Base-by-base conservation (phyloP, 805 yeast genomes). In the Starmerella riodocensis region DNA sequence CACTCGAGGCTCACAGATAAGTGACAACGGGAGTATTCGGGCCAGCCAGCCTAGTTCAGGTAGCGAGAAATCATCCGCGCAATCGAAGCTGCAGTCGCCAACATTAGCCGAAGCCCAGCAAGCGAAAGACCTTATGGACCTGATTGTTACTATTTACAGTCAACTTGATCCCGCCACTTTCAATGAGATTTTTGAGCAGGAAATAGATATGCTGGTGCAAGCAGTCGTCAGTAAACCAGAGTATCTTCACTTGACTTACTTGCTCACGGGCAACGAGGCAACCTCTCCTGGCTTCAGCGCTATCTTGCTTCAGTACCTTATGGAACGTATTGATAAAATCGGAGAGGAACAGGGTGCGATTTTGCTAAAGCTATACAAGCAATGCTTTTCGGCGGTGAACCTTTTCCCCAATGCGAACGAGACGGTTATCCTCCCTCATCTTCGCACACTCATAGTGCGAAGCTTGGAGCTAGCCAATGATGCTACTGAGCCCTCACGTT, bases 151-250 rank as follows among this genome's bases (percentile, higher is more conserved):
- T 1, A 82, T 91, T 51, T 91, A 84, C 59, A 82, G 85, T 49
- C 94, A 84, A 55, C 72, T 93, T 40, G 99, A 93, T 54, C 86
- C 94, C 17, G 85, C 97, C 1, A 81, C 96, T 0, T 93, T 93
- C 60, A 86, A 83, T 56, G 98, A 91, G 60, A 78, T 91, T 46
- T 76, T 85, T 8, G 83, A 76, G 46, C 68, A 76, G 2, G 94
- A 91, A 58, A 66, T 88, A 41, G 81, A 77, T 18, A 75, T 72
- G 51, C 64, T 86, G 58, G 84, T 82, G 52, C 76, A 79, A 12
- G 71, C 82, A 2, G 80, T 84, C 74, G 62, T 85, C 38, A 70
- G 74, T 18, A 91, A 88, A 57, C 79, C 93, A 1, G 86, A 94
- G 0, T 60, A 88, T 37, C 64, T 93, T 17, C 94, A 88, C 53